Evolutionary conservation across 2,329 filamentous ascomycete genomes (phyloP).

Genomic region (Ceratocystis lukuohia): DNA sequence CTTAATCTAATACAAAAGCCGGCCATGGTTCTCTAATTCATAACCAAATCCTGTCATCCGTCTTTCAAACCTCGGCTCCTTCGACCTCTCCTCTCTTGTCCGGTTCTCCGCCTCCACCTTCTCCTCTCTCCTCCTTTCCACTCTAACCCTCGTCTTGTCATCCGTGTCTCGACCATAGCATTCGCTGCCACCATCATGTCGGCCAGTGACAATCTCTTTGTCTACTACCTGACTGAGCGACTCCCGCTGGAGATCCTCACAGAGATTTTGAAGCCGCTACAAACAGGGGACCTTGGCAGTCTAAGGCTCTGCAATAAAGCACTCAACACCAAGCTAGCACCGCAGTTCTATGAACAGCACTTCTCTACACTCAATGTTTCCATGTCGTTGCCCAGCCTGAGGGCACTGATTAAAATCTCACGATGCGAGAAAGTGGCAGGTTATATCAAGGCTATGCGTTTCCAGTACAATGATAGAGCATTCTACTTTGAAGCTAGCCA

Average conservation of each 20-base stretch:
- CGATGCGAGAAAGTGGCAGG: background rate
- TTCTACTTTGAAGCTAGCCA: background rate
- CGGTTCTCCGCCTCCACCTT: no score
- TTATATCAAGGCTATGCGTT: background rate
- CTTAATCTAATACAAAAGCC: no score
- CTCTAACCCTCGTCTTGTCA: background rate
- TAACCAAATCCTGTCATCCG: no score
- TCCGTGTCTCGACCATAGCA: background rate
- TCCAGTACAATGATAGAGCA: background rate
- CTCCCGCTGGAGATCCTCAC: background rate
- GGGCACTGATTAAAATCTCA: background rate
- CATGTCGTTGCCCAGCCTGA: background rate
- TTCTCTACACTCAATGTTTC: background rate
- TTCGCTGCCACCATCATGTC: background rate
- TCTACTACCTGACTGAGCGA: background rate
- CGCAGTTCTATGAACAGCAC: background rate
- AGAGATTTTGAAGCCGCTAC: background rate
- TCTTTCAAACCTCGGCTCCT: no score
- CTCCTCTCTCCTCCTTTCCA: background rate
- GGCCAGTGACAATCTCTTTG: background rate
- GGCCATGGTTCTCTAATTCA: no score
- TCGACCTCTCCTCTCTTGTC: no score
- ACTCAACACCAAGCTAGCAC: background rate
- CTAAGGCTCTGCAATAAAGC: background rate
- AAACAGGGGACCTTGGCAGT: background rate